These are phyloP conservation scores for Bassia scoparia DNA, from an alignment of 148 eudicot species.

Conservation along the genomic window DNA sequence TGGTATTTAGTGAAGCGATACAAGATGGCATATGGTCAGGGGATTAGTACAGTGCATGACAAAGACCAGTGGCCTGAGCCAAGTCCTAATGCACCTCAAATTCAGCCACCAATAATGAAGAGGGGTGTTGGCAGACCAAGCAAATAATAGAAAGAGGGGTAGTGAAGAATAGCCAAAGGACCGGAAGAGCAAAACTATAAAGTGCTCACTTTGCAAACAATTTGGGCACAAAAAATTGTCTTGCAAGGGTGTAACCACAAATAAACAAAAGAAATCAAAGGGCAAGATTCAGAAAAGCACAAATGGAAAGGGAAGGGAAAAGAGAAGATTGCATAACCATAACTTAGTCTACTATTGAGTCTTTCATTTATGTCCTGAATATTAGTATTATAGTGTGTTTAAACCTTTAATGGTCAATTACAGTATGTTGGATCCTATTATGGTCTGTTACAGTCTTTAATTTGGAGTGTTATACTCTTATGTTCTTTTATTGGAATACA, in stretches of 20 bases:
- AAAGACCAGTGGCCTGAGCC: background rate
- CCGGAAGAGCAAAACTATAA: background rate
- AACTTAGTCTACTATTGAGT: too few relatives aligned
- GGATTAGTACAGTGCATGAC: background rate
- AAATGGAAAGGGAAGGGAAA: too few relatives aligned
- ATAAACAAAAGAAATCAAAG: background rate
- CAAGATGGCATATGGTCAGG: background rate
- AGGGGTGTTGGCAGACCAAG: background rate
- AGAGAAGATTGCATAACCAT: too few relatives aligned
- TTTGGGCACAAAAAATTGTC: background rate
- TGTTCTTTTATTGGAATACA: too few relatives aligned
- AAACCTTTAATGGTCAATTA: too few relatives aligned
- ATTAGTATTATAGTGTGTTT: too few relatives aligned
- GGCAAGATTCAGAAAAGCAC: too few relatives aligned
- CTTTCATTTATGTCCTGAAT: too few relatives aligned
- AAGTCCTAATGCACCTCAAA: background rate
- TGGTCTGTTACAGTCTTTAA: too few relatives aligned
- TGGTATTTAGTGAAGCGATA: conserved; percentile 1
- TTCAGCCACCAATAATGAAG: background rate
- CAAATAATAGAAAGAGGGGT: background rate
- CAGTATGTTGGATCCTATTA: too few relatives aligned
- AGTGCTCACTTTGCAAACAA: background rate
- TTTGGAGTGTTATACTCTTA: too few relatives aligned
- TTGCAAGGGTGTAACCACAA: background rate
- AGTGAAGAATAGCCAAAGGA: background rate